These are phyloP conservation scores for Haematococcus sp. DNA, from an alignment of 139 green algal species.

Conservation along the genomic window DNA sequence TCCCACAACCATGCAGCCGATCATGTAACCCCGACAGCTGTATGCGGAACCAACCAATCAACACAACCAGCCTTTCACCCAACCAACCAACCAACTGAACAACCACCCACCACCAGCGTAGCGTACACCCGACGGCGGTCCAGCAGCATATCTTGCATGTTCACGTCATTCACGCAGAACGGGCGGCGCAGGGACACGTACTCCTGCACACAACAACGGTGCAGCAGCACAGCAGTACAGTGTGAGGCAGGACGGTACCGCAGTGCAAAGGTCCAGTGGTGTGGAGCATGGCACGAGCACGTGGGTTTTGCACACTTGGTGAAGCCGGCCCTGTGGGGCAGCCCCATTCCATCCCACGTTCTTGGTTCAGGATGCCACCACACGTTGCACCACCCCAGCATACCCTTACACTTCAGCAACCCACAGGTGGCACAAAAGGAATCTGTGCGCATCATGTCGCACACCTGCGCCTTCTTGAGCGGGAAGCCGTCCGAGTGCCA, in stretches of 20 bases:
- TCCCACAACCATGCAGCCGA: too few relatives aligned
- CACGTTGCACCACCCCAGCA: neutral
- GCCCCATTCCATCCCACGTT: too few relatives aligned
- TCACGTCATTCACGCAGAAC: conserved; percentile 95
- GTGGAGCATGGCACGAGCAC: neutral
- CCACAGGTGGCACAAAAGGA: neutral
- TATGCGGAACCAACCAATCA: too few relatives aligned
- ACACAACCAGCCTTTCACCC: too few relatives aligned
- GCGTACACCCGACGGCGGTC: conserved; percentile 84
- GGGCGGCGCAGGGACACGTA: conserved; percentile 81
- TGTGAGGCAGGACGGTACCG: neutral
- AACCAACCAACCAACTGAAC: neutral
- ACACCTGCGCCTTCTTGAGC: conserved; percentile 76
- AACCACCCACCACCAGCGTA: conserved; percentile 40
- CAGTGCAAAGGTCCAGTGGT: neutral
- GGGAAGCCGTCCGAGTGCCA: conserved; percentile 95
- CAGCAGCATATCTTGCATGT: conserved; percentile 78
- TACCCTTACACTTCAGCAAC: too few relatives aligned
- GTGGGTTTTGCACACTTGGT: neutral
- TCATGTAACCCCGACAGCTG: too few relatives aligned
- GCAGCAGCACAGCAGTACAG: too few relatives aligned
- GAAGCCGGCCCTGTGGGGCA: neutral
- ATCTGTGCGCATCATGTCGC: neutral
- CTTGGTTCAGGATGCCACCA: neutral
- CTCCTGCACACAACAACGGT: conserved; percentile 65